Base-by-base conservation (phyloP, 768 basidiomycete species). In the Mycena chlorophos region DNA sequence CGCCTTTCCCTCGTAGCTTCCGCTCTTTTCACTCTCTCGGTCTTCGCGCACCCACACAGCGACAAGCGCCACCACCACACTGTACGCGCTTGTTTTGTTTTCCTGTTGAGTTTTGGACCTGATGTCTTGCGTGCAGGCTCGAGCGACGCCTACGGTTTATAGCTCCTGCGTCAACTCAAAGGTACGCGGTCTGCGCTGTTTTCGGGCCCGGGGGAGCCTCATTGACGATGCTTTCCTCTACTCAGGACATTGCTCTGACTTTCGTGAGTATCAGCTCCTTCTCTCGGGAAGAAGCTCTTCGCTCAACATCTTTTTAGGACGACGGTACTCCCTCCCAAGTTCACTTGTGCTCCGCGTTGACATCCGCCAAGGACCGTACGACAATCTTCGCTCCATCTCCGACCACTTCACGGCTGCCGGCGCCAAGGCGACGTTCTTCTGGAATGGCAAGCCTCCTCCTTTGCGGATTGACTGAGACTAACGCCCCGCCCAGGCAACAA, bases 401-500 rank as follows among this genome's bases (percentile, higher is more conserved):
- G 54, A 61, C 42, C 38, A 55, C 40, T 54, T 63, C 49, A 63
- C 51, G 23, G 56, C 42, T 28, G 62, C 62, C 29, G 62, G 59
- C 38, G 62, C 49, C 20, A 63, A 63, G 47, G 62, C 55, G 5
- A 57, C 62, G n/a, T 63, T 63, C 30, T 63, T 63, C 47, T 46
- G 54, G 3, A 61, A 63, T 38, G 62, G 62, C 46, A 54, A 57
- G 49, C 52, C 57, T 47, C 58, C n/a, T n/a, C 55, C 38, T 42
- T 62, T n/a, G n/a, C n/a, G 40, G n/a, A n/a, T 37, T 37, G 34
- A 37, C n/a, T 37, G 34, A n/a, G 34, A 37, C n/a, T 10, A 37
- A 37, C n/a, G n/a, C 10, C 34, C n/a, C 10, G 10, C n/a, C 10
- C 34, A 37, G 34, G 34, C 34, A 37, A 37, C n/a, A 37, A 37